phyloP scores from a whole-genome alignment of 108 stramenopile species.

The Cylindrotheca fusiformis region DNA sequence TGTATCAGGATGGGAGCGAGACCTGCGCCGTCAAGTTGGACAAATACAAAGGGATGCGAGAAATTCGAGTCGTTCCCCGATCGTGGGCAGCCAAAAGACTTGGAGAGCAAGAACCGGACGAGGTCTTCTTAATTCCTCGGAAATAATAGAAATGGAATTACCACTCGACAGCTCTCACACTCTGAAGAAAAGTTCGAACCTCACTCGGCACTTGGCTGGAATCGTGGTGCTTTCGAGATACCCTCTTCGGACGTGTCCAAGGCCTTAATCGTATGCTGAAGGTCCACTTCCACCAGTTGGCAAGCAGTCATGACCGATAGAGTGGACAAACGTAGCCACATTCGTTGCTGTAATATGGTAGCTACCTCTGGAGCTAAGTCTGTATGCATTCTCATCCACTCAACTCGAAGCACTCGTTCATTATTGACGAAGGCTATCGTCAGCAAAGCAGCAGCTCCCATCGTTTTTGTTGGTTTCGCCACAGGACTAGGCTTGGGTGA shows the following conservation, averaged over 20 bases:
- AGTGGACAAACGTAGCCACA: constrained; percentile 35
- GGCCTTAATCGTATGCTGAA: too few relatives aligned
- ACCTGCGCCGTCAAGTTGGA: constrained; percentile 78
- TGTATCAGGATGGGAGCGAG: constrained; percentile 65
- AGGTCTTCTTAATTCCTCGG: constrained; percentile 79
- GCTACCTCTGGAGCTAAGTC: neutral
- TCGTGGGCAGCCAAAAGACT: constrained; percentile 77
- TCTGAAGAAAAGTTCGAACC: too few relatives aligned
- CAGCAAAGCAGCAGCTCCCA: constrained; percentile 34
- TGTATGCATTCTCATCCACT: constrained; percentile 42
- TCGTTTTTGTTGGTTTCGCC: neutral
- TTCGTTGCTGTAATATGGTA: constrained; percentile 18
- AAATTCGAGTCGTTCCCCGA: constrained; percentile 70
- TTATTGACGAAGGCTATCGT: constrained; percentile 18
- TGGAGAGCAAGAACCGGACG: constrained; percentile 88
- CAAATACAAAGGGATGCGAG: constrained; percentile 71
- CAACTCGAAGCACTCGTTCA: constrained; percentile 21
- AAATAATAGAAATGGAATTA: too few relatives aligned
- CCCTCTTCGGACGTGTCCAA: neutral
- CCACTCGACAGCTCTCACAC: too few relatives aligned
- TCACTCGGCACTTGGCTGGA: constrained; percentile 5
- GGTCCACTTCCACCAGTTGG: constrained; percentile 10
- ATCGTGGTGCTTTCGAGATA: neutral
- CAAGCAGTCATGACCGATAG: constrained; percentile 36
- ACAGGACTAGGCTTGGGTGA: too few relatives aligned